Evolutionary conservation across 768 basidiomycete genomes (phyloP).

Genomic region (Naematelia aurantialba): DNA sequence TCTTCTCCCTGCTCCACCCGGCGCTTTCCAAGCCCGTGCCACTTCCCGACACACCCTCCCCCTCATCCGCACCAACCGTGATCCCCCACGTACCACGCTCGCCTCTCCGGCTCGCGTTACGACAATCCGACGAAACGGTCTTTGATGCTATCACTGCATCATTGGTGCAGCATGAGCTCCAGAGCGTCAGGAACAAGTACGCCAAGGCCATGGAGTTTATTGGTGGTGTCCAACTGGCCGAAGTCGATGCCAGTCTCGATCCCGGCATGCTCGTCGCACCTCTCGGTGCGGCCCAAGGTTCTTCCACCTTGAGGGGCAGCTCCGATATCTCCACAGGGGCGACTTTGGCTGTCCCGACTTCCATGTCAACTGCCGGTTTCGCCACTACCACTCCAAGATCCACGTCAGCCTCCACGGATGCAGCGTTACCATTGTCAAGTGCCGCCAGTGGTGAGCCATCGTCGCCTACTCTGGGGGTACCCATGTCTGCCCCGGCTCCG

Average conservation of each 20-base stretch:
- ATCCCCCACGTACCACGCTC: constrained; percentile 2
- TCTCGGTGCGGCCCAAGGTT: no score
- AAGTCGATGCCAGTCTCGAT: constrained; percentile 25
- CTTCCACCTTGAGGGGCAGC: constrained; percentile 8
- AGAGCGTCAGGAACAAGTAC: constrained; percentile 32
- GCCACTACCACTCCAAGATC: background rate
- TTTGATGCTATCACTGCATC: constrained; percentile 6
- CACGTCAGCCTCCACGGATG: no score
- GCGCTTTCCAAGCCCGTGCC: constrained; percentile 9
- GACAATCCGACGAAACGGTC: constrained; percentile 4
- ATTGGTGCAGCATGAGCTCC: constrained; percentile 11
- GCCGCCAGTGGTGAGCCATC: no score
- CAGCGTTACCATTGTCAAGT: no score
- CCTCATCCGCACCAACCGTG: constrained; percentile 10
- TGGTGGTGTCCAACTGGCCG: constrained; percentile 24
- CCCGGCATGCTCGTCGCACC: constrained; percentile 3
- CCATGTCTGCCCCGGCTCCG: background rate
- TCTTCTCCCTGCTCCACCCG: constrained; percentile 15
- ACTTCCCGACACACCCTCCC: constrained; percentile 8
- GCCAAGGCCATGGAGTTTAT: constrained; percentile 28
- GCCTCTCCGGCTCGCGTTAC: constrained; percentile 4
- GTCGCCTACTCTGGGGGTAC: background rate
- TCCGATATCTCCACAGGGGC: no score
- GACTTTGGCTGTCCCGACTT: background rate
- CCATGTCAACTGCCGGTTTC: background rate